Evolutionary conservation across 2,329 filamentous ascomycete genomes (phyloP).

Genomic region (Myotisia sp.): DNA sequence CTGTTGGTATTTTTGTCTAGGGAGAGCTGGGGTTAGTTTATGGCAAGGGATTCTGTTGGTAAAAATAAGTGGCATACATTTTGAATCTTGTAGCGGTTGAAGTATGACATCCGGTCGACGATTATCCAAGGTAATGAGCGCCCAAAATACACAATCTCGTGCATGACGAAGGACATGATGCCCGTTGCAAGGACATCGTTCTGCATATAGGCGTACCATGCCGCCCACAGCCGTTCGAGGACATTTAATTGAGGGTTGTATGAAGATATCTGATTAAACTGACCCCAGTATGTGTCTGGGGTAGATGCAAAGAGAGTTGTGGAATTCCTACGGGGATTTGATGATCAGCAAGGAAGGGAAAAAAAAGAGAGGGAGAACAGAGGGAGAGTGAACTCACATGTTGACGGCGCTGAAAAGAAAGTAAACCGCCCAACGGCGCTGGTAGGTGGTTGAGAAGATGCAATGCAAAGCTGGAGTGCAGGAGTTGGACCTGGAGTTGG

Average conservation of each 20-base stretch:
- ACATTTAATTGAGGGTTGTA: constrained; percentile 78
- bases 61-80: constrained; percentile 40
- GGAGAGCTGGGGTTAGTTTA: constrained; percentile 11
- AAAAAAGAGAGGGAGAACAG: neutral
- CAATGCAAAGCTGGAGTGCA: too few relatives aligned
- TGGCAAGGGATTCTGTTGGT: neutral
- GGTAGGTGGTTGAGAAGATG: too few relatives aligned
- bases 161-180: constrained; percentile 93
- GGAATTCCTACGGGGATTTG: constrained; percentile 31
- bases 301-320: constrained; percentile 24
- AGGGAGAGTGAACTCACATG: neutral
- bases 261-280: constrained; percentile 50
- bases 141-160: constrained; percentile 91
- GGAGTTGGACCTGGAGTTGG: too few relatives aligned
- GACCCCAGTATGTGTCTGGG: constrained; percentile 47
- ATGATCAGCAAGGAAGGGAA: neutral
- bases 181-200: constrained; percentile 94
- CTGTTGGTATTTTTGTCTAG: constrained; percentile 73
- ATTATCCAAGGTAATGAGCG: constrained; percentile 83
- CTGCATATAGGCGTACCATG: constrained; percentile 96
- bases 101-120: constrained; percentile 72
- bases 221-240: constrained; percentile 78
- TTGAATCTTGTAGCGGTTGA: constrained; percentile 92
- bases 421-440: too few relatives aligned
- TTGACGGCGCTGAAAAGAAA: neutral